A percentile compares a stretch with the other conserved stretches of the same genome.
Conservation (phyloP, 345 rosid genomes). For the Hibiscus syriacus region DNA sequence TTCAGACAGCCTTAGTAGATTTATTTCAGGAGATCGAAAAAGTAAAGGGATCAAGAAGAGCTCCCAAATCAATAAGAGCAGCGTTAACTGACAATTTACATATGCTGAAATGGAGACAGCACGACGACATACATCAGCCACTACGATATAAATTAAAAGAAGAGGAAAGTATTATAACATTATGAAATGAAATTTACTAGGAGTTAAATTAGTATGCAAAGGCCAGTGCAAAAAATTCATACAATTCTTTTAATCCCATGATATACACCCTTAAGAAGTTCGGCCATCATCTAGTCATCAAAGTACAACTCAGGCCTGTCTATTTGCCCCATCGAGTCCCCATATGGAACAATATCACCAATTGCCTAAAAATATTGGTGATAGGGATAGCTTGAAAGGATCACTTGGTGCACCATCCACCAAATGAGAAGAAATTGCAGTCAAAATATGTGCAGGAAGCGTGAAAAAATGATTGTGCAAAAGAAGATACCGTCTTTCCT, state of each 20-base stretch:
- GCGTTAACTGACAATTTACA: not conserved
- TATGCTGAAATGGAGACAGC: not conserved
- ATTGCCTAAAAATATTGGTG: not conserved
- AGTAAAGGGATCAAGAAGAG: not conserved
- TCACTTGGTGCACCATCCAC: conserved; percentile 4
- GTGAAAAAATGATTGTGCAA: not conserved
- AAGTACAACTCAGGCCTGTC: conserved; percentile 6
- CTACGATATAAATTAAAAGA: not conserved
- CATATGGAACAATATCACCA: conserved; percentile 1
- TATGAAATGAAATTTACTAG: not conserved
- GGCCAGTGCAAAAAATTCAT: conserved; percentile 13
- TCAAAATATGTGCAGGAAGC: not conserved
- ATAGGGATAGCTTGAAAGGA: conserved; percentile 2
- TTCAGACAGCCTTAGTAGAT: not conserved
- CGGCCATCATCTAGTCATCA: conserved; percentile 9
- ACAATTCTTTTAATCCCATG: conserved; percentile 16
- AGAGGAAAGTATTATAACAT: not conserved
- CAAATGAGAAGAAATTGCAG: conserved; percentile 1
- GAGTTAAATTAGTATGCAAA: conserved; percentile 4
- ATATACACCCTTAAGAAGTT: conserved; percentile 3
- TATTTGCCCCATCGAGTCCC: conserved; percentile 3
- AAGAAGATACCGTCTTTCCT: not conserved
- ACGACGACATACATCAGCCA: not conserved
- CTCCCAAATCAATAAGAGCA: not conserved
- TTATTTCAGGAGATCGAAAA: not conserved